phyloP scores from a whole-genome alignment of 495 filamentous ascomycete genomes.

The Collariella sp. region DNA sequence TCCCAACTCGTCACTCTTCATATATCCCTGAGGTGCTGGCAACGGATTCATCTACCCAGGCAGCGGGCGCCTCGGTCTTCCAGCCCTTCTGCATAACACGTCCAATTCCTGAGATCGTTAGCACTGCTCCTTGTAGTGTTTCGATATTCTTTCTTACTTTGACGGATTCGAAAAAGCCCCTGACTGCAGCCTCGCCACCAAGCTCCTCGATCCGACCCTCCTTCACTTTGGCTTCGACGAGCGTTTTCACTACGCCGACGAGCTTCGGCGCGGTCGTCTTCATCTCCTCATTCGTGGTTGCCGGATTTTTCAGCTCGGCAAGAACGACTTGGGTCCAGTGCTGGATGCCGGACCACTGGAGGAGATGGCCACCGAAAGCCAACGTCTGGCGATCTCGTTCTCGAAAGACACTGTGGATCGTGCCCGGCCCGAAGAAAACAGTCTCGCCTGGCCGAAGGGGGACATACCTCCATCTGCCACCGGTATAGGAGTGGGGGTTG shows the following conservation, averaged over 20 bases:
- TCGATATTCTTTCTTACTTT: slow-evolving; percentile 4
- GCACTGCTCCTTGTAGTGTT: background rate
- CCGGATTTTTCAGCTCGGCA: slow-evolving; percentile 11
- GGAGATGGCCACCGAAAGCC: slow-evolving; percentile 18
- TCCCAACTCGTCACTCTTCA: no score
- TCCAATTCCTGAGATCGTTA: slow-evolving; percentile 5
- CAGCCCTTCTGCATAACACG: background rate
- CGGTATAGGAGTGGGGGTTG: slow-evolving; percentile 10
- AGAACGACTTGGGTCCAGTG: slow-evolving; percentile 15
- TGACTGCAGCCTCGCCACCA: slow-evolving; percentile 9
- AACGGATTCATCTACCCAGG: background rate
- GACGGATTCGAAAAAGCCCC: slow-evolving; percentile 1
- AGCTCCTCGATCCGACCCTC: slow-evolving; percentile 6
- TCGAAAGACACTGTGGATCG: slow-evolving; percentile 31
- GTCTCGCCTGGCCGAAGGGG: slow-evolving; percentile 24
- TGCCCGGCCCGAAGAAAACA: slow-evolving; percentile 28
- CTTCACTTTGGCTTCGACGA: slow-evolving; percentile 4
- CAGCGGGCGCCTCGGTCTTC: slow-evolving; percentile 1
- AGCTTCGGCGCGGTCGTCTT: slow-evolving; percentile 13
- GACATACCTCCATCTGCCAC: slow-evolving; percentile 26
- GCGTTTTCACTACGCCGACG: slow-evolving; percentile 6
- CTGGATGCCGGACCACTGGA: slow-evolving; percentile 19
- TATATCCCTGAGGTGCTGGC: no score
- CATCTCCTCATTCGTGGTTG: slow-evolving; percentile 18
- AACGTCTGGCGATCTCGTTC: slow-evolving; percentile 12